These are phyloP conservation scores for Globomyces pollinis-pini DNA, from an alignment of 192 early-diverging fungal species.

Conservation along the genomic window DNA sequence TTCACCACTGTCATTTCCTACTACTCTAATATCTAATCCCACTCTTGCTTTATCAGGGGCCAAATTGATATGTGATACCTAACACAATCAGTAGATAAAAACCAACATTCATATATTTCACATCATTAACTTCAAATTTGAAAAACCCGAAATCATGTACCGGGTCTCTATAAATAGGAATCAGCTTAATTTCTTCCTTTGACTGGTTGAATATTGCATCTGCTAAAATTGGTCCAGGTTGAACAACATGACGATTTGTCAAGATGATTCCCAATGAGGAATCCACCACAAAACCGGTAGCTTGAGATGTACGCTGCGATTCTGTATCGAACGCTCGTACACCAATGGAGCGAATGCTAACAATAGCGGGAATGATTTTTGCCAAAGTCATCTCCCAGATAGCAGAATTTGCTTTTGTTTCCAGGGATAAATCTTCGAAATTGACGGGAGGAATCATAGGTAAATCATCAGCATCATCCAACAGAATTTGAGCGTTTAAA, in stretches of 20 bases:
- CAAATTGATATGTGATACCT: conserved; percentile 51
- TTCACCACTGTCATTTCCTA: conserved; percentile 36
- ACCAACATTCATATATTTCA: conserved; percentile 68
- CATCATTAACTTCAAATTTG: conserved; percentile 58
- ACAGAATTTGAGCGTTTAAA: no score
- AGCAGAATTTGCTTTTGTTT: not conserved
- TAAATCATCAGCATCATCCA: no score
- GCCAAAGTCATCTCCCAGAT: conserved; percentile 66
- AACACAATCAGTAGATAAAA: conserved; percentile 9
- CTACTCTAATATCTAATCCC: conserved; percentile 68
- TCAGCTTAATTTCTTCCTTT: conserved; percentile 64
- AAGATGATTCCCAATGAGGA: conserved; percentile 53
- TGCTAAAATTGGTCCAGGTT: conserved; percentile 55
- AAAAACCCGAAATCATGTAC: conserved; percentile 75
- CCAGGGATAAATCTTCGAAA: not conserved
- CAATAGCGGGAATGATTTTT: conserved; percentile 61
- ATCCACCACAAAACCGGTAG: conserved; percentile 75
- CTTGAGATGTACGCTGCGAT: conserved; percentile 58
- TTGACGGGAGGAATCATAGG: not conserved
- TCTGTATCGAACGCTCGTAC: conserved; percentile 60
- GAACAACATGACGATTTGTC: conserved; percentile 65
- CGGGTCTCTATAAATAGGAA: conserved; percentile 55
- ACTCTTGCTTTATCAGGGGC: conserved; percentile 62
- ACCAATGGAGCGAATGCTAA: conserved; percentile 63
- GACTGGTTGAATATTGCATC: conserved; percentile 31